Evolutionary conservation across 108 stramenopile species (phyloP), one percentile per base, ranked within the genome.

Genomic region (Nitzschia sp.): DNA sequence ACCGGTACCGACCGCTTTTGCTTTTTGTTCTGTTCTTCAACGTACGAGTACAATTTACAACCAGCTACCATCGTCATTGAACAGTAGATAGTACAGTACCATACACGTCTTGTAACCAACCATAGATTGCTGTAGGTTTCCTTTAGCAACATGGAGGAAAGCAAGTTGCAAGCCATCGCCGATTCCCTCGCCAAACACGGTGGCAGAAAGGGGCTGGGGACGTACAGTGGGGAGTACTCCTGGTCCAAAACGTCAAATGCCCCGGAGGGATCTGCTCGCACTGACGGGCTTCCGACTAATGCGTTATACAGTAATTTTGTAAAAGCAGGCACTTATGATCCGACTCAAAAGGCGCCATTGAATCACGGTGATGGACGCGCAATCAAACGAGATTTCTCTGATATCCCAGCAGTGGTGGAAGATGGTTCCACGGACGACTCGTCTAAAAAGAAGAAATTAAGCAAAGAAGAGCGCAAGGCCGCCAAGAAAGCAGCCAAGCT

Each of bases 301-400:
- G 77, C 81, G 16, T 65, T 94, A 15, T 94, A 94, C 58, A 75
- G 75, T 28, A 69, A 86, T 45, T 94, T 94, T 78, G 86, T 89
- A 0, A 68, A 79, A 32, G 85, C 84, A 63, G 93, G 93, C 2
- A 71, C 83, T 22, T 90, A 80, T 33, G 79, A 88, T 78, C 79
- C 80, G 8, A 69, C 54, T 4, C 23, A 41, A 41, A 82, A 54
- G 28, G 60, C 74, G 0, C 58, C 47, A 19, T 17, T 22, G 9
- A 26, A 53, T 11, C 66, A 81, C 45, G 93, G 93, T 17, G 90
- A 91, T 75, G 93, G 93, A 53, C 75, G 90, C 31, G 56, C 45
- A 22, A 94, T 94, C 47, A 89, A 94, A 56, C 80, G 90, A 1
- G 84, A 90, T 58, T 94, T 94, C 67, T 89, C 87, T 35, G 85